Conservation (phyloP, 257 asterid species). For the Capsicum chinense region DNA sequence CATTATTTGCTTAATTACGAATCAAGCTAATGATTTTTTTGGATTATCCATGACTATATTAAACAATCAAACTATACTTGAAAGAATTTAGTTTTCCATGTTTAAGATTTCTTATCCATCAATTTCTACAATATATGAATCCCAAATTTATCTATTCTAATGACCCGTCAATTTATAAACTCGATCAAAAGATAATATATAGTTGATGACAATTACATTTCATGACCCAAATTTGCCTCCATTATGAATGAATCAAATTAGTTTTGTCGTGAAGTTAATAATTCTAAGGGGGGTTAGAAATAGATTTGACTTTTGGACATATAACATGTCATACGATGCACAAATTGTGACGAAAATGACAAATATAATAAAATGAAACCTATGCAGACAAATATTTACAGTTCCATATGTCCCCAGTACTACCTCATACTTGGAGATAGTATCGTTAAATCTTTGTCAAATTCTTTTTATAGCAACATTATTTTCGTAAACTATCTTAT, state of each 20-base stretch:
- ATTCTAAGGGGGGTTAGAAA: not conserved
- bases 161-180: too few relatives aligned
- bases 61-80: too few relatives aligned
- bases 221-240: too few relatives aligned
- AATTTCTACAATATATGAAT: too few relatives aligned
- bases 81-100: too few relatives aligned
- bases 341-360: not conserved
- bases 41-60: too few relatives aligned
- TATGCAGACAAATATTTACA: conserved; percentile 6
- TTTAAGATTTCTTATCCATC: too few relatives aligned
- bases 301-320: not conserved
- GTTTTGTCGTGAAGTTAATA: not conserved
- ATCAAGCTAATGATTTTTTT: too few relatives aligned
- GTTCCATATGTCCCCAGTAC: not conserved
- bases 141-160: too few relatives aligned
- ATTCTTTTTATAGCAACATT: not conserved
- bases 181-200: too few relatives aligned
- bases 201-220: too few relatives aligned
- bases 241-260: not conserved
- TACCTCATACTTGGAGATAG: not conserved
- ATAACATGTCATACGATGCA: not conserved
- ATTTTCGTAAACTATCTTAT: not conserved
- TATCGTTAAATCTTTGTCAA: not conserved
- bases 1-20: too few relatives aligned
- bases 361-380: not conserved